Percentiles rank a stretch among this genome's conserved stretches.
Evolutionary conservation across 106 monocot species (phyloP).

Genomic region (Amphibolis antarctica): DNA sequence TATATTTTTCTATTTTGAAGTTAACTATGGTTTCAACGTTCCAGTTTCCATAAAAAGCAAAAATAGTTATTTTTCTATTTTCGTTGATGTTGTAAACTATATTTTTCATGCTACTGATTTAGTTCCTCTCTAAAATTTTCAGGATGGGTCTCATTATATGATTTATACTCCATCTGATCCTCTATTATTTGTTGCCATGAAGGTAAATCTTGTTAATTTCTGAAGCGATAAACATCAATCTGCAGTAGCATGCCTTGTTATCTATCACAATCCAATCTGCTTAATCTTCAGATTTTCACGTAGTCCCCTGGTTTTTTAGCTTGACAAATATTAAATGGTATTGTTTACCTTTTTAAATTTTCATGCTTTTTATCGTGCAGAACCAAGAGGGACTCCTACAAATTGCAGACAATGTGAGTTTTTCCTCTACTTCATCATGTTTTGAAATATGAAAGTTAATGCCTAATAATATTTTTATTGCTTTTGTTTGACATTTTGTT

Average conservation of each 20-base stretch:
- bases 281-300: no score
- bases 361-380: constrained; percentile 24
- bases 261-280: no score
- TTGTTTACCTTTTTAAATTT: neutral
- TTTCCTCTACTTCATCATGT: neutral
- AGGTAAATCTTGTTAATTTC: constrained; percentile 34
- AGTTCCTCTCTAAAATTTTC: constrained; percentile 14
- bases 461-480: no score
- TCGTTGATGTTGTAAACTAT: neutral
- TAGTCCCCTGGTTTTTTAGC: neutral
- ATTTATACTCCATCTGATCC: constrained; percentile 97
- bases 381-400: constrained; percentile 57
- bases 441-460: neutral
- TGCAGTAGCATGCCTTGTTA: no score
- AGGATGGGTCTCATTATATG: constrained; percentile 96
- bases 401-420: constrained; percentile 91
- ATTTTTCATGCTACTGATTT: neutral
- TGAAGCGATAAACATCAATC: no score
- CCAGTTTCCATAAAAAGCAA: neutral
- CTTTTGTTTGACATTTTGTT: no score
- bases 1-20: no score
- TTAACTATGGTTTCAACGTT: neutral
- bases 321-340: neutral
- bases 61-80: neutral
- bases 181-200: constrained; percentile 77